Conservation (phyloP, 2,329 filamentous ascomycete species). For the Stylonectria norvegica region DNA sequence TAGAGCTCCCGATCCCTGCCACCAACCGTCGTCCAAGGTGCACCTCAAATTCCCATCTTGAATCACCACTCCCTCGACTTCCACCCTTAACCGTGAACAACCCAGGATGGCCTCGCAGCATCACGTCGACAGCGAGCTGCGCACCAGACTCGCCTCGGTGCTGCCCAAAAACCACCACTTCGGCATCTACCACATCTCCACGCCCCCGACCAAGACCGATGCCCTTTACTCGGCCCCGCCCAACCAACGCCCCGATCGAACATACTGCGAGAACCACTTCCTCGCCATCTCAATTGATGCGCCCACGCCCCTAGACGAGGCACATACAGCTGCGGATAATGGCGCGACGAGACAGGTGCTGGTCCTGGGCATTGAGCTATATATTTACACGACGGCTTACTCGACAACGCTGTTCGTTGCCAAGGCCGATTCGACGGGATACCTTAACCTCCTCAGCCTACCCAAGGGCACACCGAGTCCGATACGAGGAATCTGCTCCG, state of each 20-base stretch:
- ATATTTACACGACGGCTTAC: conserved; percentile 78
- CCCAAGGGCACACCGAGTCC: conserved; percentile 66
- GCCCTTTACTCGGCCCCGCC: conserved; percentile 79
- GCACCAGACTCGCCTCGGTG: conserved; percentile 40
- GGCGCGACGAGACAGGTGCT: conserved; percentile 52
- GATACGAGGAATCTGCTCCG: conserved; percentile 67
- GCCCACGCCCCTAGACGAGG: conserved; percentile 16
- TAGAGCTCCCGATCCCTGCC: no score
- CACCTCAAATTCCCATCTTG: not conserved
- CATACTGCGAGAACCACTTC: conserved; percentile 84
- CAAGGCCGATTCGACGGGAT: conserved; percentile 95
- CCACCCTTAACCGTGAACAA: conserved; percentile 1
- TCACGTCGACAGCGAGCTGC: conserved; percentile 9
- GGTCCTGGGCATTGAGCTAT: conserved; percentile 79
- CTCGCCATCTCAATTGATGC: conserved; percentile 49
- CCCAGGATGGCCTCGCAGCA: conserved; percentile 7
- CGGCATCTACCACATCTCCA: conserved; percentile 81
- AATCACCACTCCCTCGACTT: not conserved
- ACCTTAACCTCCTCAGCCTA: conserved; percentile 64
- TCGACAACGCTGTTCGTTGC: conserved; percentile 90
- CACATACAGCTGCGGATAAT: conserved; percentile 23
- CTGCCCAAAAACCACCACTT: conserved; percentile 58
- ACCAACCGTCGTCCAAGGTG: no score
- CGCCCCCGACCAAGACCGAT: conserved; percentile 69
- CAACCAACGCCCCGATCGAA: conserved; percentile 67